Evolutionary conservation across 2,329 filamentous ascomycete genomes (phyloP).

Genomic region (Pezicula neosporulosa): DNA sequence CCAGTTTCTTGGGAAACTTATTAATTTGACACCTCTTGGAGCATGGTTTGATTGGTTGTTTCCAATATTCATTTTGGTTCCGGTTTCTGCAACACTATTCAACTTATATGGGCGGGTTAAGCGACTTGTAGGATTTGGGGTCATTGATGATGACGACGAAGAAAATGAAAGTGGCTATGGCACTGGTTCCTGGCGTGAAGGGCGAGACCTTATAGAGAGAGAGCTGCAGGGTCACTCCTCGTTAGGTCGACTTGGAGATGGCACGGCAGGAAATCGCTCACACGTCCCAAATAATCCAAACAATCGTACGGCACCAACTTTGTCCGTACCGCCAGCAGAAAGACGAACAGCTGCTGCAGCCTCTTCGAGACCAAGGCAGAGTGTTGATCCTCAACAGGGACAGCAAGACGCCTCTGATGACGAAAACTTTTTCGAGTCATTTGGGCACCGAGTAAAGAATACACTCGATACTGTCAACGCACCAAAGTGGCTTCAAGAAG

Average conservation of each 20-base stretch:
- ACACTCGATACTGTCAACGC: slow-evolving; percentile 81
- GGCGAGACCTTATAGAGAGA: slow-evolving; percentile 82
- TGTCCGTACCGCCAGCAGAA: slow-evolving; percentile 25
- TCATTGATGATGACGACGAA: slow-evolving; percentile 70
- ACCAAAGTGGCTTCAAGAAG: slow-evolving; percentile 75
- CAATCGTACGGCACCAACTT: slow-evolving; percentile 18
- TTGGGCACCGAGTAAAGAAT: slow-evolving; percentile 85
- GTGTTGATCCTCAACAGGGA: slow-evolving; percentile 23
- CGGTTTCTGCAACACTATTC: slow-evolving; percentile 81
- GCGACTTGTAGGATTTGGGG: slow-evolving; percentile 70
- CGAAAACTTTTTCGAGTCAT: slow-evolving; percentile 78
- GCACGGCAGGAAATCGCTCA: slow-evolving; percentile 11
- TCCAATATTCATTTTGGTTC: slow-evolving; percentile 81
- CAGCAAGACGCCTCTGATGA: slow-evolving; percentile 56
- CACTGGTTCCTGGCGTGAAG: slow-evolving; percentile 85
- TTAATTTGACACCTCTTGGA: slow-evolving; percentile 80
- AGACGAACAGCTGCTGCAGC: slow-evolving; percentile 27
- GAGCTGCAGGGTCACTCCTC: slow-evolving; percentile 68
- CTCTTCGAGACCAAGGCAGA: slow-evolving; percentile 24
- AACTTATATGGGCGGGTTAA: slow-evolving; percentile 83
- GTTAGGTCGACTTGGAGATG: slow-evolving; percentile 39
- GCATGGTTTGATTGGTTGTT: slow-evolving; percentile 85
- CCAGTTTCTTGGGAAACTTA: slow-evolving; percentile 75
- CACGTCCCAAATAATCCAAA: slow-evolving; percentile 24
- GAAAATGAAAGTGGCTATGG: slow-evolving; percentile 65